Base-by-base conservation (phyloP, 108 stramenopile genomes). In the Skeletonema menzelii region DNA sequence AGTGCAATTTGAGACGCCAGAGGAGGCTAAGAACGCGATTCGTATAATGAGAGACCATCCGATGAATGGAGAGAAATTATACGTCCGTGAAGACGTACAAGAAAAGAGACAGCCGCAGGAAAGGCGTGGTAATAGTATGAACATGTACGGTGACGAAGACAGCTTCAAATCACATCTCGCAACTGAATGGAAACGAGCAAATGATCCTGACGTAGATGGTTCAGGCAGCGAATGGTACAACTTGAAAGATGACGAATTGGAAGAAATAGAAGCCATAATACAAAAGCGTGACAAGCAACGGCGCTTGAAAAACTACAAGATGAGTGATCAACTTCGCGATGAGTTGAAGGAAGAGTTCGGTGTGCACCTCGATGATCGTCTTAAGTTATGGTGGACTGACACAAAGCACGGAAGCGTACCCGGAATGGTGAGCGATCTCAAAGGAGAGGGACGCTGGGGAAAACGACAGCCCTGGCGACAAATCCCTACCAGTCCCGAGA, bases 361-460 rank as follows among this genome's bases (percentile, higher is more conserved):
- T 37, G 93, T 95, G 5, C 87, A 90, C 63, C 49, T 91, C 2
- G 93, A 94, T 55, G 93, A 94, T 67, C 78, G 89, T 11, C 75
- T 89, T 10, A 91, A 91, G 67, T 65, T 92, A 68, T 95, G 93
- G 93, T 95, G 93, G 93, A 82, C 73, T 2, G 82, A 75, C n/a
- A 75, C 80, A 12, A 70, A 78, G 11, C 84, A 90, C 70, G 81
- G 81, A 22, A 80, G 86, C 11, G 88, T 90, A 40, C 93, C 93
- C 5, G 67, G 71, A 42, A 26, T 71, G 13, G 84, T 94, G 26
- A 81, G 86, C 1, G 84, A 82, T 14, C 74, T 90, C 58, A 94
- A 94, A 56, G 91, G 91, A 10, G 91, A 89, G 62, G 93, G 93
- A 35, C 65, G 89, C 62, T 95, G 91, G 93, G 88, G 86, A 20